Evolutionary conservation across 805 yeast genomes (phyloP), one percentile per base, ranked within the genome.

Genomic region (Pichia nakasei): DNA sequence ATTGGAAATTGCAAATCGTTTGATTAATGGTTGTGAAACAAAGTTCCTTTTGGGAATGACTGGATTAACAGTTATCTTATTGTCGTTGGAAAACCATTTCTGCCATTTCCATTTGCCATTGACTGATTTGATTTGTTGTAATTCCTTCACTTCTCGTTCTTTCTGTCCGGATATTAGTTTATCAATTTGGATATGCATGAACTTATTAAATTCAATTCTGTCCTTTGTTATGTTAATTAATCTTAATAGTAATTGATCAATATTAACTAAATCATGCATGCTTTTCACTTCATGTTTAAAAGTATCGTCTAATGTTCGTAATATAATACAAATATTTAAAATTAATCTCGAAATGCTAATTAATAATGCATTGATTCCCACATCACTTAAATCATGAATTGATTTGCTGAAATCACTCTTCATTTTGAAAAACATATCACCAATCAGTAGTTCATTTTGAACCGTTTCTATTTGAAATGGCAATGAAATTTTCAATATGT

Each of bases 401-500:
- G 32, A 29, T 29, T 29, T 29, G 15, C 17, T 29, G 7, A 9
- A 7, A 15, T 29, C 32, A 29, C 32, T 29, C 6, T 9, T 29
- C 32, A 29, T 29, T 19, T 33, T 20, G 15, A 42, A 36, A 11
- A 18, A 11, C 7, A 33, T 35, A 9, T 33, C 38, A 12, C 44
- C 48, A 6, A 48, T 27, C 2, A 18, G 8, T 4, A 48, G 17
- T 11, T 22, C 36, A 42, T 37, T 44, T 20, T 39, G 11, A 22
- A 9, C 9, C 3, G 33, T 29, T 4, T 24, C 13, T 11, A 59
- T 35, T 8, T 45, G 46, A 41, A 50, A 63, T 0, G 63, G 63
- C 11, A 62, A 19, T 1, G 42, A 39, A 5, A 56, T 38, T 1
- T 40, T 44, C 19, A 53, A 36, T 29, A 54, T 56, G 11, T 36